phyloP scores from a whole-genome alignment of 108 stramenopile genomes.

The Ochromonas danica region DNA sequence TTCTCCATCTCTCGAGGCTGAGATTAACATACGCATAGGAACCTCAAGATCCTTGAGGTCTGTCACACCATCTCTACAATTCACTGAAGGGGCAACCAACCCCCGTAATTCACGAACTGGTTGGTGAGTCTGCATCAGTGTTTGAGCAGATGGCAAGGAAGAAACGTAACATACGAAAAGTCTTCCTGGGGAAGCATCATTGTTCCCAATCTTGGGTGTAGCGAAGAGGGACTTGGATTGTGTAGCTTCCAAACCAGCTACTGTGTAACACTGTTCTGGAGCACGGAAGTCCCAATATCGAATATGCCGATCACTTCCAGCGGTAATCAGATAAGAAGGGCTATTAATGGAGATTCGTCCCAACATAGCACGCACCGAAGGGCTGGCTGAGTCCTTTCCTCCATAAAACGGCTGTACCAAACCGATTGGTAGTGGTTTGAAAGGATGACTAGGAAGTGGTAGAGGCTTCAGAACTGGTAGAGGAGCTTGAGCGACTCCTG shows the following conservation, averaged over 20 bases:
- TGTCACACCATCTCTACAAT: neutral
- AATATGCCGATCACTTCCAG: slow-evolving; percentile 9
- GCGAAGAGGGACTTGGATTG: neutral
- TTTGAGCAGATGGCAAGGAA: neutral
- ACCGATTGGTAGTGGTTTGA: too few species aligned
- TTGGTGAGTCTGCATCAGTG: neutral
- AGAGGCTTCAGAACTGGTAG: neutral
- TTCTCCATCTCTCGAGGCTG: slow-evolving; percentile 21
- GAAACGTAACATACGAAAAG: slow-evolving; percentile 19
- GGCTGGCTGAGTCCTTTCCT: neutral
- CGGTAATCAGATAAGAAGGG: slow-evolving; percentile 12
- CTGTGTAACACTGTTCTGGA: neutral
- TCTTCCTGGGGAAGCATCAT: neutral
- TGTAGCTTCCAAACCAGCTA: slow-evolving; percentile 1
- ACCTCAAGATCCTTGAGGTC: slow-evolving; percentile 29
- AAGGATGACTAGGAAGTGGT: neutral
- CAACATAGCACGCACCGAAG: slow-evolving; percentile 1
- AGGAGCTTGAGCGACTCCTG: neutral
- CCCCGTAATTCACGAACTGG: slow-evolving; percentile 16
- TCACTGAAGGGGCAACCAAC: neutral
- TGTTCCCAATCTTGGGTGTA: neutral
- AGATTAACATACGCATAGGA: neutral
- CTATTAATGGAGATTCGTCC: neutral
- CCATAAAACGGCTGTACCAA: neutral
- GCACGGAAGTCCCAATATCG: slow-evolving; percentile 27